Base-by-base conservation (phyloP, 2,329 filamentous ascomycete species). In the Alternaria hordeiaustralica region DNA sequence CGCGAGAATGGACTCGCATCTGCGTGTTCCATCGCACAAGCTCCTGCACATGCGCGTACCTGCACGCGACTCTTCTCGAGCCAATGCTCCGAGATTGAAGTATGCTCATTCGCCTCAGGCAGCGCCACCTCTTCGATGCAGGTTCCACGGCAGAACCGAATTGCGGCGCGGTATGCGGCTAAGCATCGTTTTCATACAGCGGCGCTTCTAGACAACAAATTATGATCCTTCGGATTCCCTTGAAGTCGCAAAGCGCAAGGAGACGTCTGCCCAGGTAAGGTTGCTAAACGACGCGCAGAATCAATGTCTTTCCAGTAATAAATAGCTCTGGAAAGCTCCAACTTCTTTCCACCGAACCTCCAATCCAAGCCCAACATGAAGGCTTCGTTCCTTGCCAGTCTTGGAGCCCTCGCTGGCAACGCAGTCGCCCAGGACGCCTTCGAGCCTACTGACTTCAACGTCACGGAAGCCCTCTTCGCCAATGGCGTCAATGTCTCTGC, bases 381-480 rank as follows among this genome's bases (percentile, higher is more conserved):
- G 20, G 13, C 20, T 11, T 11, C 11, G 13, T 21, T 33, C 9
- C 12, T 58, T 20, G 44, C 33, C 9, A 33, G 15, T 5, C 3
- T 15, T 20, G 44, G 55, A 21, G 50, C 25, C 25, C 18, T 61
- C 23, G 45, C 30, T 28, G 44, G 45, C n/a, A 26, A 30, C 21
- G 59, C 21, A 15, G 6, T 25, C 18, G 53, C 59, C n/a, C 59
- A 61, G 33, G 53, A 57, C 18, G 26, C 45, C 11, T 65, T 66
- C 33, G 60, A 64, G 57, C 55, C 66, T 20, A 18, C 30, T 10
- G 36, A 60, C 15, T 66, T 66, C 58, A 61, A 69, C 47, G 50
- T 67, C 20, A 66, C 65, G 2, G 63, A 65, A 21, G 64, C 65
- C 3, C 65, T 72, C n/a, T 8, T 64, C 13, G 49, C 55, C n/a